phyloP scores from a whole-genome alignment of 805 yeast species.

The Yarrowia sp. region DNA sequence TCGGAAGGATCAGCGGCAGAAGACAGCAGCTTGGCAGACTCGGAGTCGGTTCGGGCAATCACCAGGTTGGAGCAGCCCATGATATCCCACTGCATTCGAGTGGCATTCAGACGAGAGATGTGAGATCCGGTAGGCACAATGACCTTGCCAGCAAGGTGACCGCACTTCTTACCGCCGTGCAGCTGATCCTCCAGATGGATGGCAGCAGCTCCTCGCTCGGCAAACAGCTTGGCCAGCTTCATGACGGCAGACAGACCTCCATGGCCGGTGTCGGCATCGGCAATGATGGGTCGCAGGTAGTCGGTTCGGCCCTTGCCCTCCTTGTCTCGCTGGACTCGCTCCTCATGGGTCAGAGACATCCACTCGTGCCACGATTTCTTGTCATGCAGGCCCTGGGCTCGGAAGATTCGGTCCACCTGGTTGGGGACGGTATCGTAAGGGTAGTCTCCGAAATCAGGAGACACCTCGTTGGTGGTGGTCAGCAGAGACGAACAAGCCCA shows the following conservation, averaged over 20 bases:
- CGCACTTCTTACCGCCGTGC: constrained; percentile 66
- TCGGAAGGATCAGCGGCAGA: constrained; percentile 56
- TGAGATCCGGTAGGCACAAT: constrained; percentile 60
- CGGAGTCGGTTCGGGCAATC: constrained; percentile 62
- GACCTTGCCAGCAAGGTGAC: constrained; percentile 61
- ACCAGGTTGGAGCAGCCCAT: constrained; percentile 58
- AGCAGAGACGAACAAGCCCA: constrained; percentile 60
- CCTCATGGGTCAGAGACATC: constrained; percentile 35
- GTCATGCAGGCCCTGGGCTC: constrained; percentile 59
- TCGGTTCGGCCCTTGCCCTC: constrained; percentile 42
- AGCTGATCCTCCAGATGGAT: constrained; percentile 63
- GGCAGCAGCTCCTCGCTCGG: constrained; percentile 68
- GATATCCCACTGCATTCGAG: constrained; percentile 63
- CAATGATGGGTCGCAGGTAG: constrained; percentile 60
- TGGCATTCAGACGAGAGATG: constrained; percentile 52
- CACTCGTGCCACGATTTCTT: constrained; percentile 48
- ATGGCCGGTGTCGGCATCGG: constrained; percentile 68
- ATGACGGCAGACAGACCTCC: constrained; percentile 62
- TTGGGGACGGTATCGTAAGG: constrained; percentile 71
- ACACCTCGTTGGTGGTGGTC: constrained; percentile 61
- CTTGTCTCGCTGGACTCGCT: constrained; percentile 33
- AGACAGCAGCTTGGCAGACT: constrained; percentile 51
- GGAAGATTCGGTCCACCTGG: constrained; percentile 58
- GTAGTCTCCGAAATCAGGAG: constrained; percentile 67
- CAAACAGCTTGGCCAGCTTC: constrained; percentile 64